These are phyloP conservation scores for Fonsecaea erecta DNA, from an alignment of 2,329 filamentous ascomycete genomes.

Conservation along the genomic window DNA sequence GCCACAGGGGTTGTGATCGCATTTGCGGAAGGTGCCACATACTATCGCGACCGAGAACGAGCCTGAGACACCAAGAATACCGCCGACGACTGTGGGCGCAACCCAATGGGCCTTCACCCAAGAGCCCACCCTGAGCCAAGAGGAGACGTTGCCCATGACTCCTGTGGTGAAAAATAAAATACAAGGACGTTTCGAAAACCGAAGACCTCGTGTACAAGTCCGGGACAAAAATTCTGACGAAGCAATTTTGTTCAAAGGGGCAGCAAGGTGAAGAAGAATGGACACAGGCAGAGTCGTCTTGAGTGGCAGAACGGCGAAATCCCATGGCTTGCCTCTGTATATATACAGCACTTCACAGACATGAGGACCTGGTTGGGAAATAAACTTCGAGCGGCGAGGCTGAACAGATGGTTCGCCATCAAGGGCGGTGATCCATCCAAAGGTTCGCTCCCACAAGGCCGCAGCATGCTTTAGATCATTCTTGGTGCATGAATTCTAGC, in stretches of 20 bases:
- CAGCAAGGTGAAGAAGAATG: not conserved
- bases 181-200: not conserved
- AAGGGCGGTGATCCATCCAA: not conserved
- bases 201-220: not conserved
- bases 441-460: not conserved
- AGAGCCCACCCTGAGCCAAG: not conserved
- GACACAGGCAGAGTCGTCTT: not conserved
- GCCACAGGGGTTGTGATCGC: not conserved
- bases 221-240: not conserved
- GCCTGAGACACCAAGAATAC: not conserved
- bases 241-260: no score
- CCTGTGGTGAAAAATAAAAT: not conserved
- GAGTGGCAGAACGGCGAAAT: not conserved
- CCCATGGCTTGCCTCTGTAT: not conserved
- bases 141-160: not conserved
- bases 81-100: not conserved
- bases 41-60: not conserved
- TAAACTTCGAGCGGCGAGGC: not conserved
- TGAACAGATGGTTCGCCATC: not conserved
- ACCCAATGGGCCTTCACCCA: not conserved
- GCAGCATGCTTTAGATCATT: not conserved
- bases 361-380: not conserved
- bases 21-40: not conserved
- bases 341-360: not conserved
- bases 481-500: not conserved